Conservation (phyloP, 2,329 filamentous ascomycete species). For the Pseudogymnoascus sp. region DNA sequence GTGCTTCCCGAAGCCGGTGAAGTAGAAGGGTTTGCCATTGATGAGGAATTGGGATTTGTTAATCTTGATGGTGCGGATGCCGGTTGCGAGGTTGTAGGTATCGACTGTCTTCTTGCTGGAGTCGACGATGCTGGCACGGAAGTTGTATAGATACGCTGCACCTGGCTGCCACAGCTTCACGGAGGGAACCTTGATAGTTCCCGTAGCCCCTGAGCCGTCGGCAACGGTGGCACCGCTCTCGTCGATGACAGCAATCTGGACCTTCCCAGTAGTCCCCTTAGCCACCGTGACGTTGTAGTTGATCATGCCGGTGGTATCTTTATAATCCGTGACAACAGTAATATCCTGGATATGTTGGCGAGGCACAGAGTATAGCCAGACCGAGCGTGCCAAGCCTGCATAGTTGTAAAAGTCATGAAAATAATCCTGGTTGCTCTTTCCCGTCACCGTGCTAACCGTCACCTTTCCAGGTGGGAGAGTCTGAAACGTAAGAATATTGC, state of each 20-base stretch:
- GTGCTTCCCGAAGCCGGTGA: constrained; percentile 27
- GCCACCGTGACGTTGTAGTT: constrained; percentile 11
- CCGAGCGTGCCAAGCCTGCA: constrained; percentile 24
- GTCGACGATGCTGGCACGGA: constrained; percentile 18
- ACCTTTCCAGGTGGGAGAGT: constrained; percentile 11
- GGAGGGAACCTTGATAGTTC: constrained; percentile 16
- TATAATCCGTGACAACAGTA: constrained; percentile 20
- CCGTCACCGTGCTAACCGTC: constrained; percentile 6
- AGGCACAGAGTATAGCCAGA: constrained; percentile 25
- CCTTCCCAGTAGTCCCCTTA: background rate
- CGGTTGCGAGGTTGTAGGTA: constrained; percentile 20
- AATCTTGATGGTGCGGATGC: constrained; percentile 21
- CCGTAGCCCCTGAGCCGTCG: constrained; percentile 11
- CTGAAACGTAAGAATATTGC: constrained; percentile 25
- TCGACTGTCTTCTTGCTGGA: constrained; percentile 15
- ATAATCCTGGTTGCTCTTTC: constrained; percentile 22
- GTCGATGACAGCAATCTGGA: constrained; percentile 11
- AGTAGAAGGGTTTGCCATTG: constrained; percentile 26
- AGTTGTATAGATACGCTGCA: constrained; percentile 24
- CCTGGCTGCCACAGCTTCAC: constrained; percentile 24
- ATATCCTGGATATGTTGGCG: constrained; percentile 20
- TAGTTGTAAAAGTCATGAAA: constrained; percentile 30
- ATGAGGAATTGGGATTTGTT: constrained; percentile 22
- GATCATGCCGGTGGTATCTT: constrained; percentile 12
- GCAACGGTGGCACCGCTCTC: constrained; percentile 12